Base-by-base conservation (phyloP, 306 rosid species). In the Citrullus colocynthis region DNA sequence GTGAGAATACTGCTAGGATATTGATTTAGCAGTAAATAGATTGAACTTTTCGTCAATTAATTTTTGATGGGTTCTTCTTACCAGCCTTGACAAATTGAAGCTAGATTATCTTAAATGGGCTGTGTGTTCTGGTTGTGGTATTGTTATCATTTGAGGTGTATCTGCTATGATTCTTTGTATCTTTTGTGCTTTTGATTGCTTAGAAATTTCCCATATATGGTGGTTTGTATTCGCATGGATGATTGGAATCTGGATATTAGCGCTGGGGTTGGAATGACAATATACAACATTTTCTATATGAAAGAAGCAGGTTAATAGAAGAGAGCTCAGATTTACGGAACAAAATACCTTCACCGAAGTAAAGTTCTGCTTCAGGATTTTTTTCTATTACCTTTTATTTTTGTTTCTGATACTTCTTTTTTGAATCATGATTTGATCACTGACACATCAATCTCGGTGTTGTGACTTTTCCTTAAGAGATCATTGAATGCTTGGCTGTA, bases 391-490 rank as follows among this genome's bases (percentile, higher is more conserved):
- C 20, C n/a, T 5, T 52, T 52, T 52, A 52, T 5, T 30, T 52
- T 52, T 17, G 15, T 74, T 74, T 52, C 48, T 52, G 78, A 30
- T 74, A 4, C 17, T 52, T 30, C 41, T n/a, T 65, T 52, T 52
- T 18, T 74, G 41, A 42, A 54, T 54, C 78, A 72, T 34, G 78
- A 74, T 74, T 63, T 34, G 78, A 74, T 74, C 78, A 34, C 78
- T 74, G 48, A 37, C 28, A 17, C 30, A 10, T 11, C n/a, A 41
- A 18, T 73, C 39, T 54, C 17, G 4, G 78, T 30, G 45, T 74
- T 54, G 37, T 16, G 48, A 74, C 18, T 34, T 67, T 52, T 36
- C 49, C 63, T 32, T 34, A 24, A 65, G 78, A 34, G 63, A 74
- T 54, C 63, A 34, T 28, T 32, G 48, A 51, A 52, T 52, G 7